Percentiles rank a stretch among this genome's conserved stretches.
phyloP scores from a whole-genome alignment of 345 rosid species.

The Lumnitzera littorea region DNA sequence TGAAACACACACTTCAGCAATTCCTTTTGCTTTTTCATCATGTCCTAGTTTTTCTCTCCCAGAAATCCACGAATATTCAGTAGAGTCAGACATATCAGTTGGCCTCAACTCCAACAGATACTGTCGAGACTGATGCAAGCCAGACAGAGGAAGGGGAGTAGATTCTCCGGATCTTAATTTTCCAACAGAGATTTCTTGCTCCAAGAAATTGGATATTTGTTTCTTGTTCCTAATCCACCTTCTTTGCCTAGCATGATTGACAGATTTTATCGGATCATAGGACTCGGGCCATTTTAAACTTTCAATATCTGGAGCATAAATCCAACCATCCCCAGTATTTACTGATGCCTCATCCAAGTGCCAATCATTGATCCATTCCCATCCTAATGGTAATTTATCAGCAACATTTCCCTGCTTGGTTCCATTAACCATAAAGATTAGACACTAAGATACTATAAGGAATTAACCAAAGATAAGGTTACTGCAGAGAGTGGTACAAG shows the following conservation, averaged over 20 bases:
- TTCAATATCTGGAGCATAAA: conserved; percentile 52
- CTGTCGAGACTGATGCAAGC: conserved; percentile 49
- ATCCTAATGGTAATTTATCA: conserved; percentile 33
- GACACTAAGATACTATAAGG: not conserved
- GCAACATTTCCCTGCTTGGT: conserved; percentile 13
- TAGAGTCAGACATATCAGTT: conserved; percentile 24
- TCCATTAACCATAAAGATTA: conserved; percentile 2
- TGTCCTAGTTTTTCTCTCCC: conserved; percentile 38
- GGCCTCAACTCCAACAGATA: conserved; percentile 67
- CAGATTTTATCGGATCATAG: conserved; percentile 28
- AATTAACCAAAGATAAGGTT: not conserved
- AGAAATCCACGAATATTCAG: conserved; percentile 81
- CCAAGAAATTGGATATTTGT: conserved; percentile 20
- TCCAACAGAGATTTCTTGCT: conserved; percentile 53
- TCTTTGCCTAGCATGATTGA: conserved; percentile 53
- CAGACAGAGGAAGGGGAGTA: conserved; percentile 64
- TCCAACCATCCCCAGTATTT: conserved; percentile 53
- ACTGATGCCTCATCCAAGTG: conserved; percentile 38
- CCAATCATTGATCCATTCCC: conserved; percentile 65
- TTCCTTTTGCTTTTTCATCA: conserved; percentile 24
- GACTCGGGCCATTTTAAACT: conserved; percentile 56
- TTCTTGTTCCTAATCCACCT: conserved; percentile 53
- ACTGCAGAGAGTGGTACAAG: no score
- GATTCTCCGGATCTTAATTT: conserved; percentile 61
- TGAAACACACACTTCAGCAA: conserved; percentile 59